Base-by-base conservation (phyloP, 2,329 filamentous ascomycete genomes). In the Verticillium tricorpus region DNA sequence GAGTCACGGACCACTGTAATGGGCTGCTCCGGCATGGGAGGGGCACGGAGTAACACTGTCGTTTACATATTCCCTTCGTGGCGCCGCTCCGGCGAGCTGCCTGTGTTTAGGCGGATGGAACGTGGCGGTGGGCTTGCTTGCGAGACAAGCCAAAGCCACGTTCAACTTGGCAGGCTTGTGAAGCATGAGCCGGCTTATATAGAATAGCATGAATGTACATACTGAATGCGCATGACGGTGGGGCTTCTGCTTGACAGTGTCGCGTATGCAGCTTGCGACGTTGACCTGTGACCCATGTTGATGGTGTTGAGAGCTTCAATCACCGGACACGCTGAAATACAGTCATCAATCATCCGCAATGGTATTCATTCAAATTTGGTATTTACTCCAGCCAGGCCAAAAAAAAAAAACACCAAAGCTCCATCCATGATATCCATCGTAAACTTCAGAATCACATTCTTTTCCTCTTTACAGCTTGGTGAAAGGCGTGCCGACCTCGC, bases 401-500 rank as follows among this genome's bases (percentile, higher is more conserved):
- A 34, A 35, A 56, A 8, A 34, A 35, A 35, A 57, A 22, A 57
- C 31, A 37, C 55, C 55, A 12, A 34, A 28, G 35, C 32, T 31
- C 56, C 56, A 5, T 25, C 32, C 31, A 3, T 22, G 19, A 31
- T 19, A 39, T 17, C 37, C 56, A 31, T 55, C 55, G 14, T 56
- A 37, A n/a, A 31, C 35, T 25, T 45, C 15, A n/a, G 45, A n/a
- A n/a, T 11, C 17, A 5, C 28, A 28, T 39, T 22, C 14, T 15
- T 1, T 14, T 32, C 34, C 19, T 37, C 56, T 64, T 77, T 76
- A 90, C 66, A 90, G 67, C 75, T 92, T 92, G 34, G 87, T 81
- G 76, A 95, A 96, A 0, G 92, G 88, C 9, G 85, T 93, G 61
- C 81, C 85, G 62, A 88, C 89, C 64, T 74, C 80, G 37, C 89